phyloP scores from a whole-genome alignment of 345 rosid genomes.

The Brassica juncea region DNA sequence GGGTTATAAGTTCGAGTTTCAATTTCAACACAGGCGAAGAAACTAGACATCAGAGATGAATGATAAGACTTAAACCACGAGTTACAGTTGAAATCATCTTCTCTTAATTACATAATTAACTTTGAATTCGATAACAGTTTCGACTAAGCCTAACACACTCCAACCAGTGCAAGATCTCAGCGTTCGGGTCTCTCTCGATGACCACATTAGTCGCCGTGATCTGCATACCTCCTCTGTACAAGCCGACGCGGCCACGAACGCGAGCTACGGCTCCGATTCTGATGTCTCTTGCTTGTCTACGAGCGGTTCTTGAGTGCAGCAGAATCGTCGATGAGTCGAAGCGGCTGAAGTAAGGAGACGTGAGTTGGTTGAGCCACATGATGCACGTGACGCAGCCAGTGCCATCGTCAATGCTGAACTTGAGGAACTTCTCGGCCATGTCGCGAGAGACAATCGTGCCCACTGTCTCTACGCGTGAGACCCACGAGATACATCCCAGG shows the following conservation, averaged over 20 bases:
- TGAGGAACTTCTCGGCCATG: slow-evolving; percentile 60
- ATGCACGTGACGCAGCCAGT: slow-evolving; percentile 67
- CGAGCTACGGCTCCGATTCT: slow-evolving; percentile 60
- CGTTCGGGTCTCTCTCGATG: slow-evolving; percentile 76
- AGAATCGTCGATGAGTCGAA: slow-evolving; percentile 49
- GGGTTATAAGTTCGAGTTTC: neutral
- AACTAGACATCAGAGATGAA: neutral
- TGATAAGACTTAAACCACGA: neutral
- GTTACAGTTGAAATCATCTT: neutral
- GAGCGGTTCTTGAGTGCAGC: slow-evolving; percentile 52
- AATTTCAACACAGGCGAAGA: neutral
- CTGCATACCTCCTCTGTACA: slow-evolving; percentile 63
- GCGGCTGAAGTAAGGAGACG: slow-evolving; percentile 57
- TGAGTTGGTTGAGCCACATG: slow-evolving; percentile 80
- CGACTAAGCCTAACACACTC: slow-evolving; percentile 59
- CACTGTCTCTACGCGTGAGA: slow-evolving; percentile 65
- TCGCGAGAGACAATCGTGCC: slow-evolving; percentile 61
- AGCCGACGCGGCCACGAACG: slow-evolving; percentile 67
- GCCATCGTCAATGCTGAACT: slow-evolving; percentile 67
- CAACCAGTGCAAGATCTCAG: slow-evolving; percentile 78
- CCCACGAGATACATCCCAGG: slow-evolving; percentile 40
- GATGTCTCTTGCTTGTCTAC: slow-evolving; percentile 44
- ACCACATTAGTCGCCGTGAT: slow-evolving; percentile 61
- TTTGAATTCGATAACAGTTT: slow-evolving; percentile 38
- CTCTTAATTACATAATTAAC: neutral